Evolutionary conservation across 2,329 filamentous ascomycete genomes (phyloP), one percentile per base, ranked within the genome.

Genomic region (Bipolaris zeicola): DNA sequence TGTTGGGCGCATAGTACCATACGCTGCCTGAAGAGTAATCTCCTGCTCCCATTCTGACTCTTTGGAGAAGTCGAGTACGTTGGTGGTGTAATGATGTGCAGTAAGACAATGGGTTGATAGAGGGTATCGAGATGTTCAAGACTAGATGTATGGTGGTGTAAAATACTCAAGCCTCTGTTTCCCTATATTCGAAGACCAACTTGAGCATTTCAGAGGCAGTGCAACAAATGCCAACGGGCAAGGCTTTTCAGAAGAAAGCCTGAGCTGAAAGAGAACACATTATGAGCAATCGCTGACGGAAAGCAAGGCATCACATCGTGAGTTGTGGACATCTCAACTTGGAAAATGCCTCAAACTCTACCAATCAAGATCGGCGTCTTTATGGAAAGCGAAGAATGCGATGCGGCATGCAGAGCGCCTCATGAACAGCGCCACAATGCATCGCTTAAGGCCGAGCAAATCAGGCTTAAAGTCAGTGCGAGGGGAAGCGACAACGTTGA

Each of bases 1-100:
- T 83, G 67, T 82, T 84, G 0, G 85, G 85, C 11, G 79, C 79
- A 58, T 86, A 86, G 62, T 66, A 73, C 73, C 75, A 74, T 1
- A 71, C 55, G 47, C 70, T 76, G 26, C 71, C 72, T 0, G 69
- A 65, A 28, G 68, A 73, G 50, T 72, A 73, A 44, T 71, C 66
- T 57, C 71, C 69, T 62, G 73, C 66, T 3, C 65, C 70, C 71
- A 73, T 74, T 24, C 62, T 65, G 44, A 26, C 6, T 42, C 24
- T 31, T 13, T 31, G 10, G 39, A 42, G 6, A 18, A 13, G 22
- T 14, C 18, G 38, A 36, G 34, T 31, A 31, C 10, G 4, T 10
- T 31, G 14, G 20, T 3, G 22, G 26, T 13, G 18, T 41, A 8
- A 14, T 42, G 39, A 3, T 8, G 6, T n/a, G 20, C 22, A 42